Evolutionary conservation across 192 early-diverging fungal species (phyloP).

Genomic region (Coemansia sp.): DNA sequence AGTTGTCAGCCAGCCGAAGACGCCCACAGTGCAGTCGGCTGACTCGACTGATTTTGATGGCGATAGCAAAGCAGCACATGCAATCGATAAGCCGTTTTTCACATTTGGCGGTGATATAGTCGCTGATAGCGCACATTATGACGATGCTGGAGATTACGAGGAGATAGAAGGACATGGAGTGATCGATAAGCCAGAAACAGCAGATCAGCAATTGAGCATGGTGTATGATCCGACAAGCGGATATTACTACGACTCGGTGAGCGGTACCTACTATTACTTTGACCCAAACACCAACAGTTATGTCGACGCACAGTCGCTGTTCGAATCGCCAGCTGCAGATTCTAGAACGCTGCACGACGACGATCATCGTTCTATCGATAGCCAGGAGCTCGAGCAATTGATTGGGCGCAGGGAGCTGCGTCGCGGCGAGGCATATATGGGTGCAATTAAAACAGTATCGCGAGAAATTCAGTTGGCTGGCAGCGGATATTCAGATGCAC

Average conservation of each 20-base stretch:
- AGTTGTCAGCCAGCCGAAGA: neutral
- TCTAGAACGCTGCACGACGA: neutral
- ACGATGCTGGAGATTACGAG: constrained; percentile 3
- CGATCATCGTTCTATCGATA: constrained; percentile 17
- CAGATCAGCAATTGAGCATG: constrained; percentile 4
- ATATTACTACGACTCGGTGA: constrained; percentile 41
- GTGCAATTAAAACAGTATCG: constrained; percentile 14
- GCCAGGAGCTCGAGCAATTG: constrained; percentile 24
- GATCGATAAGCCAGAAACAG: constrained; percentile 1
- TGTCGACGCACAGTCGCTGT: constrained; percentile 24
- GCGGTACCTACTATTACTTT: constrained; percentile 35
- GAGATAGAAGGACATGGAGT: neutral
- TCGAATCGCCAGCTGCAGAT: neutral
- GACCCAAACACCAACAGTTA: constrained; percentile 25
- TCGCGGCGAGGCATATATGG: constrained; percentile 22
- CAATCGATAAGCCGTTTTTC: constrained; percentile 1
- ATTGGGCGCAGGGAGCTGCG: constrained; percentile 37
- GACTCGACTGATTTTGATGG: neutral
- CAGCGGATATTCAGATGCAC: constrained; percentile 37
- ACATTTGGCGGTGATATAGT: constrained; percentile 4
- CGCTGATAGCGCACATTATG: neutral
- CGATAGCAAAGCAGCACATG: neutral
- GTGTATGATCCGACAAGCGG: constrained; percentile 46
- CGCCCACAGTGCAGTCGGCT: neutral
- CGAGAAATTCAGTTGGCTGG: constrained; percentile 23